Evolutionary conservation across 306 rosid species (phyloP).

Genomic region (Notholithocarpus densiflorus): DNA sequence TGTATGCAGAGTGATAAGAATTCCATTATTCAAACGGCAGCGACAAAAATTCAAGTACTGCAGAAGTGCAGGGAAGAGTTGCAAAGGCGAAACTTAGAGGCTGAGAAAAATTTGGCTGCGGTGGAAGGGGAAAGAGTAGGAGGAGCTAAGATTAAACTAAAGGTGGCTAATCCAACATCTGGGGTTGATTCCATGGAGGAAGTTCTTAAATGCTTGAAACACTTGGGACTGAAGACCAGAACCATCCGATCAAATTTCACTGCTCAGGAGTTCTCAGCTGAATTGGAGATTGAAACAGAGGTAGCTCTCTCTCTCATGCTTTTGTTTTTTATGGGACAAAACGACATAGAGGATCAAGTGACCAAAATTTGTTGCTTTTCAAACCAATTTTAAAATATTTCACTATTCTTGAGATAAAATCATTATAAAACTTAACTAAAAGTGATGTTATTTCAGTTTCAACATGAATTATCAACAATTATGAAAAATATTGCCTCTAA

Average conservation of each 20-base stretch:
- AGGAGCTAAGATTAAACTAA: conserved; percentile 20
- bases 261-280: conserved; percentile 28
- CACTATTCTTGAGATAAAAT: too few species aligned
- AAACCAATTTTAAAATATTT: too few species aligned
- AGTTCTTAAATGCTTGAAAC: conserved; percentile 32
- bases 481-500: too few species aligned
- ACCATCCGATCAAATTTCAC: conserved; percentile 32
- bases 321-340: too few species aligned
- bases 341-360: too few species aligned
- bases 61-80: conserved; percentile 18
- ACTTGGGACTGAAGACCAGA: conserved; percentile 16
- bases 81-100: conserved; percentile 26
- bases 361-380: too few species aligned
- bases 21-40: conserved; percentile 32
- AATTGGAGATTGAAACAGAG: conserved; percentile 31
- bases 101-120: conserved; percentile 10
- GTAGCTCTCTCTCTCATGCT: not conserved
- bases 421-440: too few species aligned
- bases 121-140: not conserved
- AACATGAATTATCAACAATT: too few species aligned
- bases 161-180: conserved; percentile 30
- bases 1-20: conserved; percentile 45
- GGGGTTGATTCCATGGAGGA: conserved; percentile 43
- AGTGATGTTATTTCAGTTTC: too few species aligned
- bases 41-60: conserved; percentile 23